Conservation (phyloP, 1,284 basidiomycete genomes). For the Heterobasidion annosum region DNA sequence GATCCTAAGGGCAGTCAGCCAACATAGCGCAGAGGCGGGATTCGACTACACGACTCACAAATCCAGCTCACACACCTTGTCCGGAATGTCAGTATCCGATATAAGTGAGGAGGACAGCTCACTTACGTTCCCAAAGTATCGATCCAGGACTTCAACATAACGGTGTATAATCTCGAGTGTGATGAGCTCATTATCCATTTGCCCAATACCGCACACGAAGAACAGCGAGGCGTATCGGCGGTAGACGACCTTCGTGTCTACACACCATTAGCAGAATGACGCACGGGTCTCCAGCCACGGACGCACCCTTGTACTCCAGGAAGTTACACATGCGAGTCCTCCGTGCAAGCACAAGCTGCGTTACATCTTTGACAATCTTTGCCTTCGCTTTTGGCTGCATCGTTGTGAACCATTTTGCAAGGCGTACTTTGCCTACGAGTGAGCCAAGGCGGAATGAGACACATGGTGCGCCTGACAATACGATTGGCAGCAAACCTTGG, state of each 20-base stretch:
- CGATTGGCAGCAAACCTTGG: constrained; percentile 49
- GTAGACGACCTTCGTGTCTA: constrained; percentile 95
- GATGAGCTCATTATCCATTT: constrained; percentile 86
- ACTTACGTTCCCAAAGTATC: constrained; percentile 97
- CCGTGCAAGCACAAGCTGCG: constrained; percentile 93
- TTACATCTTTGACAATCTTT: constrained; percentile 99
- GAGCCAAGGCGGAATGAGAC: background rate
- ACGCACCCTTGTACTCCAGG: constrained; percentile 93
- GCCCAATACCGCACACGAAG: constrained; percentile 91
- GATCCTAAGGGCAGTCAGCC: constrained; percentile 45
- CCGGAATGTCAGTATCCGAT: background rate
- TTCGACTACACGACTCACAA: constrained; percentile 42
- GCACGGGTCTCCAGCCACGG: background rate
- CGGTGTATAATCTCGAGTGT: constrained; percentile 97
- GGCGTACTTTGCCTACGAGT: constrained; percentile 85
- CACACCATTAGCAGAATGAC: background rate
- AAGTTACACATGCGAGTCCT: constrained; percentile 99
- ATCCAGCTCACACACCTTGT: constrained; percentile 93
- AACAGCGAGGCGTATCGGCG: constrained; percentile 96
- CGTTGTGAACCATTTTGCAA: constrained; percentile 99
- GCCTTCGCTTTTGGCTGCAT: constrained; percentile 90
- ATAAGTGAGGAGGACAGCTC: background rate
- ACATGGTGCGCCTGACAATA: background rate
- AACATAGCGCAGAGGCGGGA: background rate
- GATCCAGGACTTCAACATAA: constrained; percentile 97